Base-by-base conservation (phyloP, 2,329 filamentous ascomycete genomes). In the Pyricularia sp. region DNA sequence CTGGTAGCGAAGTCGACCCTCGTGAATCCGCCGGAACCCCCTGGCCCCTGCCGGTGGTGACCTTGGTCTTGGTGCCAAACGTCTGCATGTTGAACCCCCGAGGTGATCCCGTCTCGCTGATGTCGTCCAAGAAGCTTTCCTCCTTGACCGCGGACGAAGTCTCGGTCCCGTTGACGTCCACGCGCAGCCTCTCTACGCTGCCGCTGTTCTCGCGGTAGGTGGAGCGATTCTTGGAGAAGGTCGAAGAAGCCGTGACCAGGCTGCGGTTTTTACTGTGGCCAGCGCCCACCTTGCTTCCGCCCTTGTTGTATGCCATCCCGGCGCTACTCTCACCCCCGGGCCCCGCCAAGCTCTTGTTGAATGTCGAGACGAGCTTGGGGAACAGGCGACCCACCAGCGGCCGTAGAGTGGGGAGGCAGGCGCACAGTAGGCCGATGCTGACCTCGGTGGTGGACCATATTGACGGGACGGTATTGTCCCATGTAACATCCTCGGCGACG, bases 391-490 rank as follows among this genome's bases (percentile, higher is more conserved):
- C 61, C 31, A 76, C 70, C 12, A 77, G 68, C 10, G 76, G 77
- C n/a, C 78, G 74, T 3, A 80, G 72, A 0, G 77, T 80, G 2
- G 78, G 77, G 17, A 80, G 73, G 69, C 78, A 80, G 5, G 74
- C 75, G 71, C 78, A 80, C 26, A 73, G 76, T 26, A 80, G 76
- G 14, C 76, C 78, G 0, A 75, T 78, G 71, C 73, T 75, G 3
- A 79, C 69, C 70, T 80, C 78, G 67, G 72, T 74, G 63, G 79
- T 74, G 58, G 77, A 79, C 78, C 78, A 80, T 67, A 73, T 74
- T 0, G 78, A 77, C 1, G 75, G 75, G 28, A 75, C 74, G 3
- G 79, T 75, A 68, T 80, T 80, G 68, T 79, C 76, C 73, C 77
- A 80, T 1, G 78, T 78, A 31, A 76, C 74, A 70, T 81, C 79